phyloP scores from a whole-genome alignment of 257 asterid genomes.

The Jaltomata sinuosa region DNA sequence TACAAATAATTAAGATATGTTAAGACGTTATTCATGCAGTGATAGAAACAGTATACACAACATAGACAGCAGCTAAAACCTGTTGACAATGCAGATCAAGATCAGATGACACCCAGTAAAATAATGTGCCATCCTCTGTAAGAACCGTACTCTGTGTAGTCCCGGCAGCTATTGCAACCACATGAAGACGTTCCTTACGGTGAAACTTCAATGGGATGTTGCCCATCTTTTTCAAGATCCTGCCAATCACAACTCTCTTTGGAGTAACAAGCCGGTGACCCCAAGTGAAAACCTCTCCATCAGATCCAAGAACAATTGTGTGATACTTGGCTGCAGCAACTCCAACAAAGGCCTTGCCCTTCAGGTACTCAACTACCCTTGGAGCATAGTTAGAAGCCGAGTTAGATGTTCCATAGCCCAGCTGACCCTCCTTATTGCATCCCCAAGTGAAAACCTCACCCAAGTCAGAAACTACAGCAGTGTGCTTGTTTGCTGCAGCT shows the following conservation, averaged over 20 bases:
- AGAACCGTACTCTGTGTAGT: conserved; percentile 73
- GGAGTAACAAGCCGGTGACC: conserved; percentile 97
- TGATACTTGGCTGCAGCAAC: conserved; percentile 93
- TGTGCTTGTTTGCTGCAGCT: conserved; percentile 98
- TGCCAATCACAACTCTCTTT: conserved; percentile 64
- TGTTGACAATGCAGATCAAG: conserved; percentile 68
- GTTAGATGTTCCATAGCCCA: conserved; percentile 96
- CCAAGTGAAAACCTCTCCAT: conserved; percentile 99
- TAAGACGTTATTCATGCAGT: background rate
- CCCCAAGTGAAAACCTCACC: conserved; percentile 99
- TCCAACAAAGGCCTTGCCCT: conserved; percentile 65
- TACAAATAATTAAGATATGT: conserved; percentile 13
- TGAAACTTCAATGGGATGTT: conserved; percentile 67
- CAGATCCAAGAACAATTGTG: conserved; percentile 84
- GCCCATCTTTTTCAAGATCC: conserved; percentile 58
- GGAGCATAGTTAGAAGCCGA: conserved; percentile 95
- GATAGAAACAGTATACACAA: background rate
- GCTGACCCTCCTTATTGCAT: conserved; percentile 99
- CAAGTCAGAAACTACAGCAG: conserved; percentile 79
- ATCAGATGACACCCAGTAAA: conserved; percentile 86
- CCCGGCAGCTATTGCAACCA: conserved; percentile 84
- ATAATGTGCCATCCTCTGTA: conserved; percentile 89
- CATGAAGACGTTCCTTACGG: conserved; percentile 71
- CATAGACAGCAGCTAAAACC: conserved; percentile 28
- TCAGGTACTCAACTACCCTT: conserved; percentile 83